Base-by-base conservation (phyloP, 768 basidiomycete genomes). In the Agaricus sinodeliciosus region DNA sequence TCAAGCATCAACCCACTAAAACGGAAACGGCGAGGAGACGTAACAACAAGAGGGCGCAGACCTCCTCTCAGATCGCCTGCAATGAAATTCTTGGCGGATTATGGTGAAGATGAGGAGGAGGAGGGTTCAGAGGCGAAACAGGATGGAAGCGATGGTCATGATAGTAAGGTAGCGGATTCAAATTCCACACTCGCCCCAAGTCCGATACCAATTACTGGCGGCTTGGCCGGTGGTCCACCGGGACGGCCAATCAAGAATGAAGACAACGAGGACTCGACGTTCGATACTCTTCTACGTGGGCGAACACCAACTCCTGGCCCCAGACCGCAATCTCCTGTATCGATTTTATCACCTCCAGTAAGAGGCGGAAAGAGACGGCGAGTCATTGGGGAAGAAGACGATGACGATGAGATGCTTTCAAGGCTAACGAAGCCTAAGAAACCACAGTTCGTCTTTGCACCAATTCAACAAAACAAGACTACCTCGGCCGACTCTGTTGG, bases 81-180 rank as follows among this genome's bases (percentile, higher is more conserved):
- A 19, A 68, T 87, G 9, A 74, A 75, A 19, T 72, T 79, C n/a
- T 71, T 92, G 47, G 77, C 88, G 27, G 90, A 90, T 62, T 91
- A 92, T 63, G 81, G 73, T 18, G 89, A 87, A 25, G 87, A 90
- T 42, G 86, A 86, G 16, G 84, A 86, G 40, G 80, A 80, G 22
- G 63, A 67, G 7, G 58, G 59, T 19, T n/a, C 51, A 27, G 28
- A 48, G 9, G 41, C 54, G 31, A 51, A 46, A 16, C 40, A 34
- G 28, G 54, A 49, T 28, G 35, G 34, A 19, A 37, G 42, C 13
- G 22, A 28, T 9, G 22, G 15, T 16, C 44, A 28, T 15, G 13
- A 37, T 26, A 22, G 43, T 16, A 42, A 27, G 3, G 26, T 19
- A 16, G 25, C 27, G 9, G 48, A 36, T 16, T 43, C 55, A 25